Conservation (phyloP, 2,329 filamentous ascomycete species). For the Colletotrichum euphorbiae region DNA sequence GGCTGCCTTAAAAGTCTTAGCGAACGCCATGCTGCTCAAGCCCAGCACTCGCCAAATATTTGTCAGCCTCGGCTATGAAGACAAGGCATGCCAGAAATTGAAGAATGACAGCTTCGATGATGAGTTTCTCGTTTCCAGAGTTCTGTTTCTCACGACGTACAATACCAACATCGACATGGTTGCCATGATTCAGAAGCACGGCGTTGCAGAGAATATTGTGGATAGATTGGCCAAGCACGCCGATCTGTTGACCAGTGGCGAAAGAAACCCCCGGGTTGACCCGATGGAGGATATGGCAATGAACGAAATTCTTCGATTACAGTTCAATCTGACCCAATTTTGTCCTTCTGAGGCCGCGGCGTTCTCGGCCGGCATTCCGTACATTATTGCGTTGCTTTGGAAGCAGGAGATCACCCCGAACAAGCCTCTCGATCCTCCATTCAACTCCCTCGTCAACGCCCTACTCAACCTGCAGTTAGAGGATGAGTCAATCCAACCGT, state of each 20-base stretch:
- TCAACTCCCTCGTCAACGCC: constrained; percentile 80
- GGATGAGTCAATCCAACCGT: constrained; percentile 61
- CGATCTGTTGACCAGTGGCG: constrained; percentile 49
- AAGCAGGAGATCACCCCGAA: constrained; percentile 65
- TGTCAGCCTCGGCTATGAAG: constrained; percentile 75
- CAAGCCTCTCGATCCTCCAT: constrained; percentile 78
- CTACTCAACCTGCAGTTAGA: constrained; percentile 82
- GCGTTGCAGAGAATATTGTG: constrained; percentile 75
- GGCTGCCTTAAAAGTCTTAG: constrained; percentile 84
- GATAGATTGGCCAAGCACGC: constrained; percentile 79
- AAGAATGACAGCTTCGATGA: constrained; percentile 82
- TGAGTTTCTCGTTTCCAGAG: constrained; percentile 85
- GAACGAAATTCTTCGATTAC: constrained; percentile 83
- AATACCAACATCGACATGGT: constrained; percentile 75
- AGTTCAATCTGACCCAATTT: constrained; percentile 89
- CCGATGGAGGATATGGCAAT: constrained; percentile 84
- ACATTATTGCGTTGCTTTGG: constrained; percentile 78
- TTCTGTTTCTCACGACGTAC: constrained; percentile 86
- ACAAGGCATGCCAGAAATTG: constrained; percentile 76
- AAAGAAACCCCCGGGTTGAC: constrained; percentile 51
- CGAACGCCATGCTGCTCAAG: constrained; percentile 83
- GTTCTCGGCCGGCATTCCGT: constrained; percentile 76
- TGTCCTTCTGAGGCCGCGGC: constrained; percentile 69
- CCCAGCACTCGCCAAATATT: constrained; percentile 77
- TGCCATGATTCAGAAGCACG: constrained; percentile 72